Evolutionary conservation across 352 stramenopile species (phyloP).

Genomic region (Phytophthora constricta): DNA sequence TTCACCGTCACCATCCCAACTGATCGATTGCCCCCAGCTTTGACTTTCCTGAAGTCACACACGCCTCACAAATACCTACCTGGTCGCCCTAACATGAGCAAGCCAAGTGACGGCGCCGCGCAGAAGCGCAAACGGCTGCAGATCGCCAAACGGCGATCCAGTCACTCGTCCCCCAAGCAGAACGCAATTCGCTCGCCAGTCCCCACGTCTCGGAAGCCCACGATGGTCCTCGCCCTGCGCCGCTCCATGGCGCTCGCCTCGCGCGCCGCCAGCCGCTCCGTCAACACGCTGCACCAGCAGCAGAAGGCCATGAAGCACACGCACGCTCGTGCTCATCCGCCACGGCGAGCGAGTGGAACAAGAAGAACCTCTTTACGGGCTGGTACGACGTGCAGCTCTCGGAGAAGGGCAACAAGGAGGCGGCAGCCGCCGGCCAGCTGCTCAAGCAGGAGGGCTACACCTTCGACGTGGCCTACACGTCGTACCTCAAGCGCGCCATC

Average conservation of each 20-base stretch:
- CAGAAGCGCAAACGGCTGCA: not conserved
- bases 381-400: constrained; percentile 95
- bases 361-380: constrained; percentile 94
- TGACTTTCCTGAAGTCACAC: too few species aligned
- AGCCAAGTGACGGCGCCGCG: not conserved
- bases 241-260: constrained; percentile 55
- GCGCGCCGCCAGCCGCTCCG: constrained; percentile 36
- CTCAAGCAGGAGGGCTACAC: constrained; percentile 93
- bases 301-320: constrained; percentile 79
- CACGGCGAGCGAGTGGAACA: constrained; percentile 96
- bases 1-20: not conserved
- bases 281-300: constrained; percentile 55
- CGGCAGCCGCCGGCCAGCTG: constrained; percentile 87
- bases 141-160: constrained; percentile 5
- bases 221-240: constrained; percentile 67
- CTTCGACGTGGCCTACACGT: constrained; percentile 96
- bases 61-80: too few species aligned
- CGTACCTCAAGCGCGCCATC: constrained; percentile 95
- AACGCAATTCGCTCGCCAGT: constrained; percentile 22
- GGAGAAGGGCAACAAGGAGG: constrained; percentile 91
- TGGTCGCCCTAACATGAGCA: not conserved
- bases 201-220: constrained; percentile 5
- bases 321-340: constrained; percentile 92
- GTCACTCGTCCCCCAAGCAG: constrained; percentile 34
- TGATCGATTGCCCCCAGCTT: too few species aligned